Percentiles rank a stretch among this genome's conserved stretches.
Evolutionary conservation across 2,329 filamentous ascomycete species (phyloP).

Genomic region (Phoma sp.): DNA sequence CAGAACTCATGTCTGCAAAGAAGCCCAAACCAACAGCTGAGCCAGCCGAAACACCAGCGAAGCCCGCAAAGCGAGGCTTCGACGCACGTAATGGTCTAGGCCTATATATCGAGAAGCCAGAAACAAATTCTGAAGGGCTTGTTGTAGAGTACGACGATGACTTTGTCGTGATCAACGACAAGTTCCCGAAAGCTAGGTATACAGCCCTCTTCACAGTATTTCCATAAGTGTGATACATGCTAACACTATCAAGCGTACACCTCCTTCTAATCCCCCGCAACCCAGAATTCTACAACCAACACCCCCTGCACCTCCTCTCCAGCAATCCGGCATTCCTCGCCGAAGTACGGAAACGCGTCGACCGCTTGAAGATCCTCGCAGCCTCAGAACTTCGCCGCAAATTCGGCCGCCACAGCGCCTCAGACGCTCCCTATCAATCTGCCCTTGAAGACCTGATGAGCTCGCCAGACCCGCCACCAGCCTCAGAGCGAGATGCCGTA

Average conservation of each 20-base stretch:
- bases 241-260: constrained; percentile 68
- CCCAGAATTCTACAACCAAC: constrained; percentile 63
- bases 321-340: constrained; percentile 70
- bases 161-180: constrained; percentile 81
- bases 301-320: constrained; percentile 80
- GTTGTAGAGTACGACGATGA: constrained; percentile 72
- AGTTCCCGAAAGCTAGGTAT: constrained; percentile 75
- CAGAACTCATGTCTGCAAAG: constrained; percentile 57
- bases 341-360: constrained; percentile 67
- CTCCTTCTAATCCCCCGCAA: constrained; percentile 86
- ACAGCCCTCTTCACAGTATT: background rate
- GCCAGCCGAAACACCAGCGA: constrained; percentile 15
- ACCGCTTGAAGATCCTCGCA: constrained; percentile 68
- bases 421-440: constrained; percentile 69
- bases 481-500: constrained; percentile 52
- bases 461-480: constrained; percentile 35
- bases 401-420: constrained; percentile 68
- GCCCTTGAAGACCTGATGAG: constrained; percentile 62
- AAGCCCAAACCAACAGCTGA: constrained; percentile 39
- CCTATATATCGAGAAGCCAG: constrained; percentile 70
- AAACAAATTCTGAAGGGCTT: constrained; percentile 63
- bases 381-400: constrained; percentile 76
- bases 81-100: constrained; percentile 68
- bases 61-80: constrained; percentile 15
- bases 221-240: background rate